Conservation (phyloP, 164 flowering plant genomes). For the Tetracentron sinense region DNA sequence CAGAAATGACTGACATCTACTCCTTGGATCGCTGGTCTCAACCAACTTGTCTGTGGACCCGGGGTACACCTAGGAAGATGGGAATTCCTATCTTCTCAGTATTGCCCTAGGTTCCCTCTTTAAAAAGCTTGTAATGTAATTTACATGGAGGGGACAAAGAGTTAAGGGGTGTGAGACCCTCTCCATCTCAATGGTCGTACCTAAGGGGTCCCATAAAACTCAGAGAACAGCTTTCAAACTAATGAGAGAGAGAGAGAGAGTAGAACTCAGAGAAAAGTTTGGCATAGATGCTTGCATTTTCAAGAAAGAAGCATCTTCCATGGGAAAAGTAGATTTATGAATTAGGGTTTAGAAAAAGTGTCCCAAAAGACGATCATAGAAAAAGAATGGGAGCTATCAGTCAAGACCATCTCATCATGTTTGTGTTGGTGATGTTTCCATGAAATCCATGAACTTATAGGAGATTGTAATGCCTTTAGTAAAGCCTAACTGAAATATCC, state of each 20-base stretch:
- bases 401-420: conserved; percentile 14
- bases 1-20: no score
- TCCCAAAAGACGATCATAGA: conserved; percentile 11
- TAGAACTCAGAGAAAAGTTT: conserved; percentile 1
- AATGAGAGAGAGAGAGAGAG: neutral
- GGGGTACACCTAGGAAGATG: no score
- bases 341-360: conserved; percentile 11
- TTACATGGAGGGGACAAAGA: neutral
- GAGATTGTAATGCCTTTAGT: neutral
- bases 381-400: conserved; percentile 15
- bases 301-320: conserved; percentile 11
- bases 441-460: neutral
- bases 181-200: neutral
- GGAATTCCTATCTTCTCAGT: no score
- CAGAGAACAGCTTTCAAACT: neutral
- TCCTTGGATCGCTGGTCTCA: no score
- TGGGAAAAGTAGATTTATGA: conserved; percentile 6
- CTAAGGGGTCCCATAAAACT: neutral
- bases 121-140: neutral
- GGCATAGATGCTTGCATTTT: conserved; percentile 7
- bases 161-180: conserved; percentile 4
- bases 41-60: no score
- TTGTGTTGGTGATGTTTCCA: conserved; percentile 5
- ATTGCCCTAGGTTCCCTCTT: neutral
- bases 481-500: neutral